Base-by-base conservation (phyloP, 352 stramenopile species). In the Globisporangium acanthophoron region DNA sequence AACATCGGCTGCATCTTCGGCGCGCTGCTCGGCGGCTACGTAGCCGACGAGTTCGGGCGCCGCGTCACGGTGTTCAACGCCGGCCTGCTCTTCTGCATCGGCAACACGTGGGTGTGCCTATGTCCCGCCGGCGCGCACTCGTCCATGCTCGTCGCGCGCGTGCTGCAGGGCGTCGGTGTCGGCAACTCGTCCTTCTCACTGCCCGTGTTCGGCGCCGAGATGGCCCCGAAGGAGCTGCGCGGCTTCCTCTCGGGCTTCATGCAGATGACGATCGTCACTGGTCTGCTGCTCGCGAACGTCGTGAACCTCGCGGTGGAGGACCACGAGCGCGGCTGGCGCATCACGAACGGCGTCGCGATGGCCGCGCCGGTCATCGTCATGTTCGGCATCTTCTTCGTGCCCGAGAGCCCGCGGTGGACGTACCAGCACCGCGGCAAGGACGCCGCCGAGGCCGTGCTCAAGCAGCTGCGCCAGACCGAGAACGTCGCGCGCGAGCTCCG, bases 321-420 rank as follows among this genome's bases (percentile, higher is more conserved):
- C 48, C 18, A 61, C 45, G 41, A 40, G 5, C 52, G 59, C 35
- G 67, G 67, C 50, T 74, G 67, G 67, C 64, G 67, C 6, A 66
- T 74, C 64, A 74, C 67, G 9, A 67, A 71, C 40, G 63, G 47
- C 52, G 62, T 71, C 12, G 60, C 59, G 24, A 67, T 78, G 54
- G 53, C 58, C 5, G 57, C 65, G 16, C 65, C 67, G 2, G 47
- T 74, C 35, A 63, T 78, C 48, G 73, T 80, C 33, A 67, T 78
- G 56, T 45, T 66, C 35, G 67, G 66, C 27, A 71, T 80, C 48
- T 71, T 66, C 55, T 70, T 65, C 24, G 66, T 80, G 31, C 71
- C 71, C 21, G 71, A 80, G 59, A 70, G 56, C 12, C 71, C 71
- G 12, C 75, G 78, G 3, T 88, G 71, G 71, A 33, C 74, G 18